Percentiles rank a stretch among this genome's conserved stretches.
phyloP scores from a whole-genome alignment of 2,329 filamentous ascomycete genomes.

The Didymella sp. region DNA sequence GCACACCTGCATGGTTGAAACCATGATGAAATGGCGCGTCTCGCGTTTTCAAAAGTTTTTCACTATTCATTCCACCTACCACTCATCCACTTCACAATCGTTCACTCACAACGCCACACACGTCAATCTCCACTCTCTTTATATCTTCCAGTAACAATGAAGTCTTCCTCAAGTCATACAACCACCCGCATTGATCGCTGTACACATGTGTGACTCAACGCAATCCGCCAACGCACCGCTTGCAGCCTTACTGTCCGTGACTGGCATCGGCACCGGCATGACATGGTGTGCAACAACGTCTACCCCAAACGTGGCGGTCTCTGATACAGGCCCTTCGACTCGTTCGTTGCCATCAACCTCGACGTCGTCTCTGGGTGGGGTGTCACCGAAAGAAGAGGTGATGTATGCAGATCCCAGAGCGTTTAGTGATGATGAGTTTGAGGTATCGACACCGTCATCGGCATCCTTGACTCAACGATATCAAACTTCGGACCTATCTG shows the following conservation, averaged over 20 bases:
- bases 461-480: too few species aligned
- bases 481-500: too few species aligned
- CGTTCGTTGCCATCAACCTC: not conserved
- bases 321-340: not conserved
- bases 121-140: not conserved
- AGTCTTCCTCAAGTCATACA: not conserved
- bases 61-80: not conserved
- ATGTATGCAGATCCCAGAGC: not conserved
- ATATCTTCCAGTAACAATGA: not conserved
- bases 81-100: not conserved
- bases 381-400: not conserved
- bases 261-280: conserved; percentile 1
- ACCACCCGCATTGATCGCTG: not conserved
- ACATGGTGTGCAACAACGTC: not conserved
- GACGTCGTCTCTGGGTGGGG: not conserved
- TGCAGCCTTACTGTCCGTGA: not conserved
- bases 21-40: not conserved
- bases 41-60: not conserved
- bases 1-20: not conserved
- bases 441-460: too few species aligned
- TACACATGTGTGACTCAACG: not conserved
- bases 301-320: not conserved
- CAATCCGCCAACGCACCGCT: not conserved
- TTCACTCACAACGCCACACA: not conserved
- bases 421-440: not conserved